Evolutionary conservation across 768 basidiomycete genomes (phyloP).

Genomic region (Psilocybe cyanescens): DNA sequence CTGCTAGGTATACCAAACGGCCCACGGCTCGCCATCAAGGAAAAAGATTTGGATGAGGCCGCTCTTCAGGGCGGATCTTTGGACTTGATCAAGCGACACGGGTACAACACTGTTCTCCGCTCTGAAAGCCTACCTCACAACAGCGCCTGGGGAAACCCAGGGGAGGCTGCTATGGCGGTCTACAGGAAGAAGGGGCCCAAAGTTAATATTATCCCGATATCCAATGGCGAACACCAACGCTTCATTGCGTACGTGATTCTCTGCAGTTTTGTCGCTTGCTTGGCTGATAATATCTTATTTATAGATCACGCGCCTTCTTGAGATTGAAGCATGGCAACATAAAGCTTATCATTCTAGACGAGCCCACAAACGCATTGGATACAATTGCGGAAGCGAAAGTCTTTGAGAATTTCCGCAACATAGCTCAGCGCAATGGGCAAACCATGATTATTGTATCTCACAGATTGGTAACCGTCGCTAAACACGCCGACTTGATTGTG

Average conservation of each 20-base stretch:
- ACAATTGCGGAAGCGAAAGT: conserved; percentile 50
- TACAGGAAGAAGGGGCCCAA: conserved; percentile 13
- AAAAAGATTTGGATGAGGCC: conserved; percentile 30
- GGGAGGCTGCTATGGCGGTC: conserved; percentile 27
- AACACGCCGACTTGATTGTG: conserved; percentile 54
- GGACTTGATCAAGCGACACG: conserved; percentile 38
- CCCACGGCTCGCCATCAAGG: conserved; percentile 10
- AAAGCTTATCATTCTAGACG: conserved; percentile 54
- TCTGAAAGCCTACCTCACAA: conserved; percentile 26
- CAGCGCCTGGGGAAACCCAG: conserved; percentile 28
- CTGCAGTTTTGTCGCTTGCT: no score
- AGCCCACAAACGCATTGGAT: conserved; percentile 54
- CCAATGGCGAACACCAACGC: conserved; percentile 47
- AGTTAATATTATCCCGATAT: conserved; percentile 27
- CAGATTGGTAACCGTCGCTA: conserved; percentile 43
- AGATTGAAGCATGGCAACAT: conserved; percentile 33
- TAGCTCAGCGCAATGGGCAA: conserved; percentile 37
- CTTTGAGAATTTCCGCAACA: conserved; percentile 36
- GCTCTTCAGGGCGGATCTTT: conserved; percentile 43
- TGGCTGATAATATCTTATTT: background rate
- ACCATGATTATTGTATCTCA: conserved; percentile 57
- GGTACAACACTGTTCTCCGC: conserved; percentile 37
- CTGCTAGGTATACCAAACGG: conserved; percentile 21
- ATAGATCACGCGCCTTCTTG: conserved; percentile 46
- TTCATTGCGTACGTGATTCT: conserved; percentile 44